Percentiles rank a stretch among this genome's conserved stretches.
Evolutionary conservation across 805 yeast species (phyloP).

Genomic region (Isabelozyma gotoi): DNA sequence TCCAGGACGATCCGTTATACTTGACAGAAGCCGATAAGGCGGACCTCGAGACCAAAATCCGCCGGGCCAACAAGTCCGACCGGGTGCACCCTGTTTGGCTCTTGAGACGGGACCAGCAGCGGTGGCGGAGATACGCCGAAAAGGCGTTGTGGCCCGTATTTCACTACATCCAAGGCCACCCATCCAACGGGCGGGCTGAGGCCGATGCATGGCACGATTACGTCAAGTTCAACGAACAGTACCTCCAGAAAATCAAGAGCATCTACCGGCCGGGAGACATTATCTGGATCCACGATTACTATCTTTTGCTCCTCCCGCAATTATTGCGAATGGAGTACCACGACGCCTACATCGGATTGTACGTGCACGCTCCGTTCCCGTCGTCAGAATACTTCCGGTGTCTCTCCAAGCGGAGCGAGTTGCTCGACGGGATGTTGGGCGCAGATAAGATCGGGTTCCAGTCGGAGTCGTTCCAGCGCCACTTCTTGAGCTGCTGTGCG

Average conservation of each 20-base stretch:
- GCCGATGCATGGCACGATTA: slow-evolving; percentile 82
- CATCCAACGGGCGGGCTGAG: slow-evolving; percentile 68
- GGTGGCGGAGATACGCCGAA: slow-evolving; percentile 92
- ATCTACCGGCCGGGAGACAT: slow-evolving; percentile 86
- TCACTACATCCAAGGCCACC: slow-evolving; percentile 84
- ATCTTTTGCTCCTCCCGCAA: slow-evolving; percentile 77
- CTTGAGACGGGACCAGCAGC: slow-evolving; percentile 68
- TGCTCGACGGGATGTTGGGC: slow-evolving; percentile 90
- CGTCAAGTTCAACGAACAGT: slow-evolving; percentile 86
- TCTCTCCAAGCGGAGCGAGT: slow-evolving; percentile 74
- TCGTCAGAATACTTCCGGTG: slow-evolving; percentile 92
- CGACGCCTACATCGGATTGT: slow-evolving; percentile 72
- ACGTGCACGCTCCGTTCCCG: slow-evolving; percentile 91
- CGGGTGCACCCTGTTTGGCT: slow-evolving; percentile 88
- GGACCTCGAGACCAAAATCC: slow-evolving; percentile 47
- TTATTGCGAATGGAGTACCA: slow-evolving; percentile 76
- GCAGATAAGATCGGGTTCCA: slow-evolving; percentile 87
- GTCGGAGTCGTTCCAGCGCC: slow-evolving; percentile 81
- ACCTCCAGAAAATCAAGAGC: slow-evolving; percentile 71
- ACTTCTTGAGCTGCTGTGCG: slow-evolving; percentile 86
- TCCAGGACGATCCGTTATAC: slow-evolving; percentile 61
- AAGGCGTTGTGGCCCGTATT: slow-evolving; percentile 90
- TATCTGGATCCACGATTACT: slow-evolving; percentile 91
- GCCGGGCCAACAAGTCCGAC: slow-evolving; percentile 45
- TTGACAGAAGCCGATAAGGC: slow-evolving; percentile 55